Evolutionary conservation across 176 grass and related monocot genomes (phyloP).

Genomic region (Canna indica): DNA sequence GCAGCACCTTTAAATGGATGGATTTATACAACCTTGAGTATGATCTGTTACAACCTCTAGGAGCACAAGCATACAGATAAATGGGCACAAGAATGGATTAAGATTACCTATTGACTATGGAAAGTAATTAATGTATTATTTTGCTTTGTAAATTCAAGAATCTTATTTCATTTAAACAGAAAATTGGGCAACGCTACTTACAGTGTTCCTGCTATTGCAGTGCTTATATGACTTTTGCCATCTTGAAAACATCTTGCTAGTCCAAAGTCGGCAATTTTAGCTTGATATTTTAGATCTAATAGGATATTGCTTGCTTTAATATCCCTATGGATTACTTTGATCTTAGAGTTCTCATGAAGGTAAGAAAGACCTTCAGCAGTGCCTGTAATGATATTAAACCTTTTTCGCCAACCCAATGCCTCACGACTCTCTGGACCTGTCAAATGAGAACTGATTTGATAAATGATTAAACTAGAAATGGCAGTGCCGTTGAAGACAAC

Average conservation of each 20-base stretch:
- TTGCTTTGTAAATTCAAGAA: not conserved
- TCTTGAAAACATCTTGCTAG: constrained; percentile 20
- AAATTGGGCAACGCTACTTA: constrained; percentile 13
- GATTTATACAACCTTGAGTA: no score
- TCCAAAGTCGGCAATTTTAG: constrained; percentile 37
- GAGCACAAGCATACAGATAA: no score
- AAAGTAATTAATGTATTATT: not conserved
- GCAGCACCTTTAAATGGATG: no score
- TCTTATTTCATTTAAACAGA: no score
- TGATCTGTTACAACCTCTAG: no score
- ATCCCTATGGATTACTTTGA: constrained; percentile 29
- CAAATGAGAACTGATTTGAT: not conserved
- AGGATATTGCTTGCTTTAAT: constrained; percentile 32
- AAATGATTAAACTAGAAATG: not conserved
- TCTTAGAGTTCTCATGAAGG: constrained; percentile 22
- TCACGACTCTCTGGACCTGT: constrained; percentile 8
- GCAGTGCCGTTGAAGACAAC: not conserved
- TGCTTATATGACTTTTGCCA: constrained; percentile 19
- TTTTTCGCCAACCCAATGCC: constrained; percentile 17
- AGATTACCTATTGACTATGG: no score
- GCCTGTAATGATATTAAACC: constrained; percentile 22
- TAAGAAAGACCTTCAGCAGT: constrained; percentile 25
- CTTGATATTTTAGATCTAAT: constrained; percentile 15
- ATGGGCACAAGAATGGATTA: no score
- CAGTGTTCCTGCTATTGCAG: constrained; percentile 22